Base-by-base conservation (phyloP, 257 asterid species). In the Marsdenia floribunda region DNA sequence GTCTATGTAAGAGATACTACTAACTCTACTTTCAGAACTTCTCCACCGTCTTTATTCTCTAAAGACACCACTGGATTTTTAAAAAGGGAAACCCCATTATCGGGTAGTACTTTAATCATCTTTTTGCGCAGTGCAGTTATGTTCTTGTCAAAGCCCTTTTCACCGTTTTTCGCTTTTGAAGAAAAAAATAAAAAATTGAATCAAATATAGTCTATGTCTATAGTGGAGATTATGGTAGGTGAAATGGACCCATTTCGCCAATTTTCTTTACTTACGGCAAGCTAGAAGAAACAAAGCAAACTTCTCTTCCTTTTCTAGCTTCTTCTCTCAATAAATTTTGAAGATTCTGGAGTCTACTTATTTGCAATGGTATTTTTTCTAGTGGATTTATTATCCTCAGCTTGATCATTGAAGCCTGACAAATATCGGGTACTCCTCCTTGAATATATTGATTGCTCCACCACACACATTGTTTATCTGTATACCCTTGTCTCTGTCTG, bases 161-260 rank as follows among this genome's bases (percentile, higher is more conserved):
- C 47, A 24, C 19, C 21, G 24, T 35, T 49, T 13, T 37, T 49
- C 14, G 33, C 49, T 44, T 44, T 44, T 44, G 0, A 7, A 5
- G 7, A 44, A 44, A 44, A 44, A 44, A 6, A 44, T 44, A 7
- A 6, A 4, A 40, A 5, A 40, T 38, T 3, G 1, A 38, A 57
- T 33, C 50, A 9, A 14, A 11, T 14, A 46, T 47, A 55, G 37
- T 42, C 29, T 40, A 13, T 11, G 18, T 53, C 59, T 53, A 53
- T 18, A 3, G 59, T 53, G 68, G 42, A 38, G 60, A 53, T 57
- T 61, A 33, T 61, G 71, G 68, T 76, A 58, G 80, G 71, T 69
- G 44, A 38, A 71, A 59, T 77, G 60, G 80, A 71, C 80, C 80
- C 76, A 50, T 60, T 60, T 37, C 26, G 70, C 70, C 70, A 65